phyloP scores from a whole-genome alignment of 306 rosid species.

The Quercus cerris region DNA sequence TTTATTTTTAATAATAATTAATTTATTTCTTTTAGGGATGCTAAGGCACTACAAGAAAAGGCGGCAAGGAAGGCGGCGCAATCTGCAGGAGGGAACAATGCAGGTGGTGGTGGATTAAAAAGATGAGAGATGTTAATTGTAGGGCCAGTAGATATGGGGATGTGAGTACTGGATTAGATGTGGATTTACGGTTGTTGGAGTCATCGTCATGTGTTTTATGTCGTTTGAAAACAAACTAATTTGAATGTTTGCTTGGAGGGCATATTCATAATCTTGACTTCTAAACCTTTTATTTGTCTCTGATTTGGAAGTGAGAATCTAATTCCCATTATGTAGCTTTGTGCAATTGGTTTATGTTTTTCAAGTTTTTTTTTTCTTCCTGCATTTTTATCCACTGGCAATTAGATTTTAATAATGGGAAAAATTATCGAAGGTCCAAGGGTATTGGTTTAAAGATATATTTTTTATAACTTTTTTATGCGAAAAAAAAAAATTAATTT shows the following conservation, averaged over 20 bases:
- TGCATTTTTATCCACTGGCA: not conserved
- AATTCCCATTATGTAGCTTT: not conserved
- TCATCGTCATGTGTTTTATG: not conserved
- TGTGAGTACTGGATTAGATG: slow-evolving; percentile 11
- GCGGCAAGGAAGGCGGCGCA: slow-evolving; percentile 56
- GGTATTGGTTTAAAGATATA: no score
- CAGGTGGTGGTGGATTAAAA: slow-evolving; percentile 48
- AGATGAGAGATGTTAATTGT: slow-evolving; percentile 22
- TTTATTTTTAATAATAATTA: no score
- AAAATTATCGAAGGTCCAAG: no score
- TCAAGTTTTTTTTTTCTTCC: not conserved
- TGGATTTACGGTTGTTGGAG: slow-evolving; percentile 16
- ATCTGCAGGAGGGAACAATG: slow-evolving; percentile 41
- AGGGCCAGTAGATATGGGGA: slow-evolving; percentile 11
- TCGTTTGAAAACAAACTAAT: slow-evolving; percentile 4
- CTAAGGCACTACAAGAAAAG: slow-evolving; percentile 74
- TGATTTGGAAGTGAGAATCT: slow-evolving; percentile 20
- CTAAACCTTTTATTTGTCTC: slow-evolving; percentile 9
- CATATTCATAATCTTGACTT: slow-evolving; percentile 12
- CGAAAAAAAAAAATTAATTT: no score
- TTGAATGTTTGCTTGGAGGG: slow-evolving; percentile 14
- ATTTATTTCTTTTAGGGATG: slow-evolving; percentile 40
- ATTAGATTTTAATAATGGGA: not conserved
- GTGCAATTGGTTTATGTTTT: not conserved
- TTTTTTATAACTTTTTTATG: no score